Base-by-base conservation (phyloP, 495 filamentous ascomycete species). In the Oidiodendron maius region DNA sequence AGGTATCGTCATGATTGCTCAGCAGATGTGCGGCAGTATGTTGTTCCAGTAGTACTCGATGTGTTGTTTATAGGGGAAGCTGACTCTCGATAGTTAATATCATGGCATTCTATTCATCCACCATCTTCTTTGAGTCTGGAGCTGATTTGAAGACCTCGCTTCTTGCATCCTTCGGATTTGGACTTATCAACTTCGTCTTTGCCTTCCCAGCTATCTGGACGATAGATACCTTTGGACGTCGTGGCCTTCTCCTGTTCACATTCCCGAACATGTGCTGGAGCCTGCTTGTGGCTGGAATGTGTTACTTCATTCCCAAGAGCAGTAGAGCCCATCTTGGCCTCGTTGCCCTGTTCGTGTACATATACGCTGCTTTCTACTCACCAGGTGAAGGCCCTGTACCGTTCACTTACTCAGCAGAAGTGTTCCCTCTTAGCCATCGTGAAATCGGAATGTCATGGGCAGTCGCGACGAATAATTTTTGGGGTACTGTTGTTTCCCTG, bases 181-280 rank as follows among this genome's bases (percentile, higher is more conserved):
- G 88, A 34, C 63, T 87, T 1, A 75, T 91, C 59, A 91, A 91
- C 66, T 91, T 86, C 63, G 35, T 86, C 16, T 93, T 93, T 55
- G 85, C 88, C 40, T 86, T 80, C 66, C 87, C 88, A 0, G 87
- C 88, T 3, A 71, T 94, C 23, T 86, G 75, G 69, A 89, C 86
- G 8, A 95, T 95, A 53, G 89, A 95, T 62, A 89, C 83, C 8
- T 91, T 82, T 42, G 89, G 89, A 10, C 83, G 89, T 22, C 79
- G 89, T 18, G 70, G 73, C 9, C 75, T 95, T 1, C 77, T 93
- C 2, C 77, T 93, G 3, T 85, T 89, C 62, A 95, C 89, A 12
- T 91, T 91, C 66, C 89, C 88, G 0, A 72, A 89, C 39, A 91
- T 93, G 87, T 79, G 73, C 30, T 87, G 84, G 83, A 50, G 84